phyloP scores from a whole-genome alignment of 768 basidiomycete species.

The Pulveroboletus sp. region DNA sequence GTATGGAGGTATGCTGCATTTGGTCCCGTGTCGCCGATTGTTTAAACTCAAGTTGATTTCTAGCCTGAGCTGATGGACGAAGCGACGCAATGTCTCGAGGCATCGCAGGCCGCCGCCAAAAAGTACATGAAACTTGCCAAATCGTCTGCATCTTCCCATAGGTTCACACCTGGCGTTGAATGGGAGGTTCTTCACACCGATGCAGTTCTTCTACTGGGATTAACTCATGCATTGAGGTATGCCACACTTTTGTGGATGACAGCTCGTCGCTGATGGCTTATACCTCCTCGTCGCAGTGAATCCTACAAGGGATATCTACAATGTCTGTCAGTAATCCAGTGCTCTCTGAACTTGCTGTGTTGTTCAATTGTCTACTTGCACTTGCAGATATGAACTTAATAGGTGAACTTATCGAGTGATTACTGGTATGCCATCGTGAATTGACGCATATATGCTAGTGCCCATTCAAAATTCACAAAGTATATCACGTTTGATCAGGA shows the following conservation, averaged over 20 bases:
- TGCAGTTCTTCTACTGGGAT: slow-evolving; percentile 63
- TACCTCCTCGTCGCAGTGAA: slow-evolving; percentile 43
- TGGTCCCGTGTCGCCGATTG: neutral
- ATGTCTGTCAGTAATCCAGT: slow-evolving; percentile 53
- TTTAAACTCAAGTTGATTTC: neutral
- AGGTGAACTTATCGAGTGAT: slow-evolving; percentile 37
- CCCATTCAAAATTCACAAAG: slow-evolving; percentile 76
- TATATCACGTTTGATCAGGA: slow-evolving; percentile 23
- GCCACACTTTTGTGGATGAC: slow-evolving; percentile 10
- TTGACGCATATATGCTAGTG: slow-evolving; percentile 31
- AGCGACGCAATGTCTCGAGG: slow-evolving; percentile 52
- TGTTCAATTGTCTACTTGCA: slow-evolving; percentile 9
- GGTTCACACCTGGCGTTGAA: slow-evolving; percentile 64
- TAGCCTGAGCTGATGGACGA: slow-evolving; percentile 63
- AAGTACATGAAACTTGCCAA: slow-evolving; percentile 43
- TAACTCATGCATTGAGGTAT: slow-evolving; percentile 70
- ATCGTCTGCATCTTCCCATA: slow-evolving; percentile 30
- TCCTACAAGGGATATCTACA: slow-evolving; percentile 78
- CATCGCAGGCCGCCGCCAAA: slow-evolving; percentile 61
- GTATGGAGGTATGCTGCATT: slow-evolving; percentile 60
- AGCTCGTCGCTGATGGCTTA: slow-evolving; percentile 2
- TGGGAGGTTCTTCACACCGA: slow-evolving; percentile 79
- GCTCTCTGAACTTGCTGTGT: neutral
- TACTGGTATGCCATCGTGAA: slow-evolving; percentile 13
- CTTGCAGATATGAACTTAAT: slow-evolving; percentile 47